A percentile compares a stretch with the other conserved stretches of the same genome.
These are phyloP conservation scores for Mortierella claussenii DNA, from an alignment of 192 early-diverging fungal species.

Conservation along the genomic window DNA sequence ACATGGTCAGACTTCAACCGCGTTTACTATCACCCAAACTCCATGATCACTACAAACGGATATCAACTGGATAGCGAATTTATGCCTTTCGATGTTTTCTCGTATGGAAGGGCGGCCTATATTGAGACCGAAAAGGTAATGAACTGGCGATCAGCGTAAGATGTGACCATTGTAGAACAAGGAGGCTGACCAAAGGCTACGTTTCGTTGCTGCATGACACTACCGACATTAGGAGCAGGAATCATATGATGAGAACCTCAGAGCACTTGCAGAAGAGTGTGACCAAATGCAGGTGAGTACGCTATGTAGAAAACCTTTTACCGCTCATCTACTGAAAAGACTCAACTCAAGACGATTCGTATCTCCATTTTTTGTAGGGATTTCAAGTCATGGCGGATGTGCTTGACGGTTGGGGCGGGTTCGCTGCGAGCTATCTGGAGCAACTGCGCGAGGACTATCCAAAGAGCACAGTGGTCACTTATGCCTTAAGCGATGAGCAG, in stretches of 20 bases:
- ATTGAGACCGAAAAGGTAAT: slow-evolving; percentile 60
- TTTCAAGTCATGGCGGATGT: slow-evolving; percentile 77
- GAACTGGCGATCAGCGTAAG: no score
- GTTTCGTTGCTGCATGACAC: no score
- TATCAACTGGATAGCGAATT: slow-evolving; percentile 59
- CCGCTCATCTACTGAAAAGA: neutral
- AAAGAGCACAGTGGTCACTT: slow-evolving; percentile 69
- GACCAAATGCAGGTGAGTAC: slow-evolving; percentile 58
- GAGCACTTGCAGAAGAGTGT: slow-evolving; percentile 66
- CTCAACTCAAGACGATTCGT: neutral
- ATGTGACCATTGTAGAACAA: no score
- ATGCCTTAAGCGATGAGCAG: slow-evolving; percentile 57
- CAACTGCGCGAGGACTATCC: slow-evolving; percentile 76
- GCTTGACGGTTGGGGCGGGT: slow-evolving; percentile 78
- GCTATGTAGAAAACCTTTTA: neutral
- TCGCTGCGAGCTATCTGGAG: slow-evolving; percentile 64
- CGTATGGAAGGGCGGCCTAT: slow-evolving; percentile 59
- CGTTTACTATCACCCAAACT: slow-evolving; percentile 78
- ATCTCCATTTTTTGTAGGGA: slow-evolving; percentile 54
- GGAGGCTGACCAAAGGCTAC: no score
- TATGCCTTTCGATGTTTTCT: slow-evolving; percentile 64
- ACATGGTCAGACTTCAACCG: slow-evolving; percentile 89
- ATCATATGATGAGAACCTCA: slow-evolving; percentile 63
- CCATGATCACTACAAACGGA: slow-evolving; percentile 52
- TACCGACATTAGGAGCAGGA: slow-evolving; percentile 65